Percentiles rank a stretch among this genome's conserved stretches.
Evolutionary conservation across 164 flowering plant genomes (phyloP).

Genomic region (Berberis vulgaris): DNA sequence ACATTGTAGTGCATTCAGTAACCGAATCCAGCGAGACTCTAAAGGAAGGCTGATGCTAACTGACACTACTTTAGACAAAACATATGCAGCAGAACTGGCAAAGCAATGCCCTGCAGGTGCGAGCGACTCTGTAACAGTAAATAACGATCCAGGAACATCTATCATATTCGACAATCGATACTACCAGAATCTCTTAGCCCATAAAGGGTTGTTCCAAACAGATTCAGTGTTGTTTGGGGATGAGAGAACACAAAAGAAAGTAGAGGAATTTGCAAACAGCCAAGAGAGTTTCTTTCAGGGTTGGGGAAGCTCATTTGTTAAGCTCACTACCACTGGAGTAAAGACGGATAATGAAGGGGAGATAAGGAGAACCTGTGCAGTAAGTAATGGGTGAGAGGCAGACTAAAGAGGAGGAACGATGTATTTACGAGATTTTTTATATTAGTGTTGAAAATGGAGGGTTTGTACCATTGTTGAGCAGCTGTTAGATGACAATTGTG

Average conservation of each 20-base stretch:
- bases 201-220: slow-evolving; percentile 62
- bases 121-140: slow-evolving; percentile 28
- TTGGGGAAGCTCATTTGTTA: slow-evolving; percentile 60
- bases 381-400: slow-evolving; percentile 20
- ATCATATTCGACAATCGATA: slow-evolving; percentile 57
- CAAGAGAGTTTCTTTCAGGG: slow-evolving; percentile 41
- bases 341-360: slow-evolving; percentile 62
- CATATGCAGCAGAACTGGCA: slow-evolving; percentile 42
- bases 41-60: slow-evolving; percentile 40
- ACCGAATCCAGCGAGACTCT: slow-evolving; percentile 39
- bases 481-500: too few relatives aligned
- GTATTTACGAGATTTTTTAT: neutral
- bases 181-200: slow-evolving; percentile 38
- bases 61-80: slow-evolving; percentile 45
- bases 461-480: too few relatives aligned
- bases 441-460: neutral
- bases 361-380: slow-evolving; percentile 39
- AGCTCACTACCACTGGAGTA: slow-evolving; percentile 49
- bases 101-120: slow-evolving; percentile 44
- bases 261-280: slow-evolving; percentile 36
- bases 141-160: slow-evolving; percentile 25
- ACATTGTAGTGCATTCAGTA: slow-evolving; percentile 69
- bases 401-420: too few relatives aligned
- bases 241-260: slow-evolving; percentile 34
- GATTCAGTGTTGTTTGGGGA: slow-evolving; percentile 55